Evolutionary conservation across 2,329 filamentous ascomycete species (phyloP).

Genomic region (Pseudocercospora macadamiae): DNA sequence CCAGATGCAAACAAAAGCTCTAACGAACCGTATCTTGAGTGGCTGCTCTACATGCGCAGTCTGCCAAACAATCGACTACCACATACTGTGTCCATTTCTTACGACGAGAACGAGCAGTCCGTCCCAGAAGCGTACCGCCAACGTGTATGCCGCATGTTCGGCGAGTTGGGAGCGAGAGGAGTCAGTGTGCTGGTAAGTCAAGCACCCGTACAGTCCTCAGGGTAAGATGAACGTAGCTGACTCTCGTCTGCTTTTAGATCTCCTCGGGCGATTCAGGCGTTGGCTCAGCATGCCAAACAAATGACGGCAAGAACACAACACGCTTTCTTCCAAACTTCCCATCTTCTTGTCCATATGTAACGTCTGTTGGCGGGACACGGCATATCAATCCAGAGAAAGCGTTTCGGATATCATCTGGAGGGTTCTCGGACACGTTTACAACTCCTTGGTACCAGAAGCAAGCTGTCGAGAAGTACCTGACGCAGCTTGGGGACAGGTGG

Average conservation of each 20-base stretch:
- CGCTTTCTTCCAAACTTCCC: conserved; percentile 51
- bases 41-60: conserved; percentile 59
- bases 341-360: conserved; percentile 50
- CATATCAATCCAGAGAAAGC: conserved; percentile 26
- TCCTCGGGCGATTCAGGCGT: conserved; percentile 64
- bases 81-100: conserved; percentile 64
- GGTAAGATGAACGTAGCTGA: not conserved
- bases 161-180: conserved; percentile 65
- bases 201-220: not conserved
- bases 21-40: conserved; percentile 70
- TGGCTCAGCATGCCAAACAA: conserved; percentile 46
- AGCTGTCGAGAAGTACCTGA: conserved; percentile 37
- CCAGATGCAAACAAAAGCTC: conserved; percentile 48
- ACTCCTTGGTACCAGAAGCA: conserved; percentile 48
- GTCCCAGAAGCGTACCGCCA: conserved; percentile 55
- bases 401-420: conserved; percentile 39
- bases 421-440: conserved; percentile 47
- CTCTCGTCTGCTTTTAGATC: not conserved
- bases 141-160: conserved; percentile 65
- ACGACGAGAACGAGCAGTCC: conserved; percentile 67
- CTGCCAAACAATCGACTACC: conserved; percentile 56
- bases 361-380: conserved; percentile 48
- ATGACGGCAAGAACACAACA: conserved; percentile 44
- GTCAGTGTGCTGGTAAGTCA: conserved; percentile 58
- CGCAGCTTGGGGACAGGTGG: conserved; percentile 36